Base-by-base conservation (phyloP, 2,329 filamentous ascomycete species). In the Atkinsonella hypoxylon region DNA sequence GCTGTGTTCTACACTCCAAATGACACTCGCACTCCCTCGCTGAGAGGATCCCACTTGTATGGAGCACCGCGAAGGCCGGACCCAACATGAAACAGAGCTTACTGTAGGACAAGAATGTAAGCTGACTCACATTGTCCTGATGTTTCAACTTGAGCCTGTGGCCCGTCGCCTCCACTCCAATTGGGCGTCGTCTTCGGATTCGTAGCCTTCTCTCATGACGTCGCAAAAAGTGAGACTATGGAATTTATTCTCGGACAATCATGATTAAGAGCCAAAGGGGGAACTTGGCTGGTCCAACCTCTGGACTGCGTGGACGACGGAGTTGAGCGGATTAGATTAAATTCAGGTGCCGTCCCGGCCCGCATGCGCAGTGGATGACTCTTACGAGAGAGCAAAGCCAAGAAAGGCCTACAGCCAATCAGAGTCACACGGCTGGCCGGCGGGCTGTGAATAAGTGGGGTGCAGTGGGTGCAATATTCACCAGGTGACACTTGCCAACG, bases 21-120 rank as follows among this genome's bases (percentile, higher is more conserved):
- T 76, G 13, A 89, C 82, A 48, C 80, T 77, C 2, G 76, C 79
- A 39, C 81, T 76, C 1, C 84, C 81, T 50, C 86, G 1, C 17
- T 12, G 9, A 17, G 39, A 5, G 31, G 17, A 3, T n/a, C 11
- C 26, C 10, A 51, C 54, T 44, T 43, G 58, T 67, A 59, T 73
- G 73, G 18, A 74, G 60, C 32, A 73, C 72, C n/a, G 70, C 70
- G 56, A 72, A 72, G 8, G 70, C 69, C 11, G 72, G 54, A 0
- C 70, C 70, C 6, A 72, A 59, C 71, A 74, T 73, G 2, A 61
- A 58, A 39, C 53, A 57, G 31, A 9, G 32, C 1, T 40, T 39
- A 17, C 15, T 39, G 20, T n/a, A 22, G 17, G 15, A 41, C 20
- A 26, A 0, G 17, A 40, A 20, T 13, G 5, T 12, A 20, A 38